Evolutionary conservation across 352 stramenopile genomes (phyloP), one percentile per base, ranked within the genome.

Genomic region (Phytophthora hibernalis): DNA sequence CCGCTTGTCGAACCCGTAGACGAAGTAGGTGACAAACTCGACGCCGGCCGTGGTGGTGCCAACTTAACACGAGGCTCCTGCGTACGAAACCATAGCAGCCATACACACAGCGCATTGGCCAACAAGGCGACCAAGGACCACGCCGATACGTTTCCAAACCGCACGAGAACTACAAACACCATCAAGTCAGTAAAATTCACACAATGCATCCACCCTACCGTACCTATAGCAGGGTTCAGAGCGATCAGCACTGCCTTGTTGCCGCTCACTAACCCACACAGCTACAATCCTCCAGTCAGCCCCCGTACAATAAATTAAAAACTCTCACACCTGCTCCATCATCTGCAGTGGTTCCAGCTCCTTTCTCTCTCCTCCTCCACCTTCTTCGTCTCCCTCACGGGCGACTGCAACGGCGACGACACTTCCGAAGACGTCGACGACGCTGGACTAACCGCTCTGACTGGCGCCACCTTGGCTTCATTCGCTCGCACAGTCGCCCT

Each of bases 191-290:
- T 16, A 44, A 43, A 43, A 28, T 26, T 26, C 20, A 42, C 18
- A 48, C 18, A 7, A 48, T n/a, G 26, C 18, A 15, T 4, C 11
- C 21, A 7, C 21, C 6, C 8, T 2, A 11, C 42, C 13, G 37
- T 54, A 88, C 80, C 70, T 44, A 85, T 74, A 20, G 69, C 48
- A 16, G 78, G 78, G 24, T 87, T 87, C 21, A 86, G 35, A 5
- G 70, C 31, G n/a, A 83, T 52, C 9, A 89, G 35, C n/a, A 74
- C n/a, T 4, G 24, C 57, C 12, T 68, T 83, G 8, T 66, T 77
- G 21, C 69, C 45, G 31, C 54, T 49, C n/a, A 64, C 31, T 12
- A 72, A 31, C 10, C 12, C 31, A 5, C 52, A 65, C 52, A 72
- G 31, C 73, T 78, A 13, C 35, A 44, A 37, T 21, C 47, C n/a